Base-by-base conservation (phyloP, 441 rosid genomes). In the Biscutella laevigata region DNA sequence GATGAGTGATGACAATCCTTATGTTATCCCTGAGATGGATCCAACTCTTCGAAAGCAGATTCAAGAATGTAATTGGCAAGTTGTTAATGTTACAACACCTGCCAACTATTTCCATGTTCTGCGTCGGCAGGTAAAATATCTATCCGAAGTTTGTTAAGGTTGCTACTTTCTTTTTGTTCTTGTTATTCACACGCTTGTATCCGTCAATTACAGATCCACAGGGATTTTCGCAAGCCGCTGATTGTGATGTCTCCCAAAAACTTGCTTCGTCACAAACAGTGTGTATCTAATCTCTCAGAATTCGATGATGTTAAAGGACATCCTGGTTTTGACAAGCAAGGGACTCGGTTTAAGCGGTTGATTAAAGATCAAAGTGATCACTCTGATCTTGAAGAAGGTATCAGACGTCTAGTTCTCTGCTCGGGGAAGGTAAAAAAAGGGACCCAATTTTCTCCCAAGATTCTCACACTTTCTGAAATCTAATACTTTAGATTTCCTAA, bases 1-100 rank as follows among this genome's bases (percentile, higher is more conserved):
- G 98, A 92, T 92, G 98, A 88, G 98, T 65, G 98, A 84, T 70
- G 95, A 84, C 68, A 76, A 83, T 69, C 96, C 94, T 2, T 79
- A 55, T 59, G 82, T 72, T 21, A 86, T 92, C 52, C 98, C 94
- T 34, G 95, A 92, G 69, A 92, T 92, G 98, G 98, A 92, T 35
- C 72, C 91, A 38, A 82, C 94, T 30, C 79, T 78, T 14, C 61
- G 96, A 2, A 92, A 71, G 34, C 98, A 92, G 80, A 92, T 92
- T 68, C 94, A 92, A 71, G 96, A 82, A 72, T 86, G 92, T 70
- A 92, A 92, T 68, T 86, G 87, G 96, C 95, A 88, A 71, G 74
- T 92, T 71, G 98, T 88, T 58, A 92, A 92, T 74, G 82, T 73
- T 39, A 92, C 98, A 13, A 92, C 97, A 51, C 98, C 97, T 64